phyloP scores from a whole-genome alignment of 495 filamentous ascomycete genomes.

The Podospora conica region DNA sequence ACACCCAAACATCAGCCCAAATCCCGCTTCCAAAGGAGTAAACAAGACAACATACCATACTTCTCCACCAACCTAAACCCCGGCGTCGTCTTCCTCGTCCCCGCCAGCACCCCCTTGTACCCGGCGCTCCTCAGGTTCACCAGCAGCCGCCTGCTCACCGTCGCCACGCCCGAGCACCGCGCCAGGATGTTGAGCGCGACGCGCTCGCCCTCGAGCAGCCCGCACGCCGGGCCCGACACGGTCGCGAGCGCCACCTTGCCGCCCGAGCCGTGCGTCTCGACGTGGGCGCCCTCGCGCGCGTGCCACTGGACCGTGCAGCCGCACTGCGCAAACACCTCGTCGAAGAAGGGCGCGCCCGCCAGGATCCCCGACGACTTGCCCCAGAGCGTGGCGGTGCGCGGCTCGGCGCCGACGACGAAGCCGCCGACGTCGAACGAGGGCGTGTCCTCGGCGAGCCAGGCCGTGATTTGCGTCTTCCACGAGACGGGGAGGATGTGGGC shows the following conservation, averaged over 20 bases:
- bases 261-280: conserved; percentile 38
- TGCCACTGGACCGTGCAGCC: conserved; percentile 91
- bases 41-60: conserved; percentile 69
- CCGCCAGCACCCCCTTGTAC: conserved; percentile 79
- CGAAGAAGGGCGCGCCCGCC: conserved; percentile 90
- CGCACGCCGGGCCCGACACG: conserved; percentile 77
- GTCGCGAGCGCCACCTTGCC: conserved; percentile 61
- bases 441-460: conserved; percentile 92
- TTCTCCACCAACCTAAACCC: conserved; percentile 96
- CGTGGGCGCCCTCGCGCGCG: conserved; percentile 61
- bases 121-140: conserved; percentile 52
- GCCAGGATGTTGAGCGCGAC: conserved; percentile 90
- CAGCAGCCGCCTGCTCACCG: conserved; percentile 51
- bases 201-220: conserved; percentile 83
- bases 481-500: conserved; percentile 77
- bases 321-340: conserved; percentile 85
- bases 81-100: conserved; percentile 93
- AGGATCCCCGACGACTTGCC: conserved; percentile 86
- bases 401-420: conserved; percentile 82
- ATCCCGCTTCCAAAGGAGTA: not conserved
- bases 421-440: conserved; percentile 96
- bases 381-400: conserved; percentile 72
- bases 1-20: not conserved
- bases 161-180: conserved; percentile 87
- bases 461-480: conserved; percentile 71